Conservation (phyloP, 2,329 filamentous ascomycete species). For the Chrysosporium keratinophilum region DNA sequence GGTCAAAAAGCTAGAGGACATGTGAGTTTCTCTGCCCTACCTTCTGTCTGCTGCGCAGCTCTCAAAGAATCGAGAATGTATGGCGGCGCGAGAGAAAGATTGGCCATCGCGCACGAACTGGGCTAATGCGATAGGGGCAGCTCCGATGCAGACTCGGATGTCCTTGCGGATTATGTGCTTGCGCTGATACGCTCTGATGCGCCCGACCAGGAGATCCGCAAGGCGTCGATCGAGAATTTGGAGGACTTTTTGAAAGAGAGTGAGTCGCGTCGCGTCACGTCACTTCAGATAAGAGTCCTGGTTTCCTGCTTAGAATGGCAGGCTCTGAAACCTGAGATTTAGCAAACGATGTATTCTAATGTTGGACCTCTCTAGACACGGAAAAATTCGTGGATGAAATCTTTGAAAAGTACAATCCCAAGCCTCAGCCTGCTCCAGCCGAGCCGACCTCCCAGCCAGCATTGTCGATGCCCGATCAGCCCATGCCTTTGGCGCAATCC, state of each 20-base stretch:
- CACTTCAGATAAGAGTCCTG: background rate
- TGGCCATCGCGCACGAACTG: background rate
- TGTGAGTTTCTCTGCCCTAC: slow-evolving; percentile 32
- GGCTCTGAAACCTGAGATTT: background rate
- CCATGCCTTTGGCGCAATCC: slow-evolving; percentile 15
- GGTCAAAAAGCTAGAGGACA: slow-evolving; percentile 48
- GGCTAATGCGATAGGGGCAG: slow-evolving; percentile 26
- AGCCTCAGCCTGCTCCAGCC: slow-evolving; percentile 26
- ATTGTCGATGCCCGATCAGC: slow-evolving; percentile 17
- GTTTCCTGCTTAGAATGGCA: background rate
- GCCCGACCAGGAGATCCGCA: slow-evolving; percentile 43
- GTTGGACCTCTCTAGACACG: slow-evolving; percentile 33
- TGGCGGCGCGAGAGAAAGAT: background rate
- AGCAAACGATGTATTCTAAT: background rate
- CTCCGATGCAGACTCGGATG: slow-evolving; percentile 52
- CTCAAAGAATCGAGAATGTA: background rate
- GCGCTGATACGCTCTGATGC: slow-evolving; percentile 49
- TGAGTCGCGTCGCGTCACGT: slow-evolving; percentile 22
- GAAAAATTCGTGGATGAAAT: slow-evolving; percentile 47
- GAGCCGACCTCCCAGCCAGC: slow-evolving; percentile 20
- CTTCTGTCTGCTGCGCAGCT: background rate
- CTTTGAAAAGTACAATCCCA: slow-evolving; percentile 42
- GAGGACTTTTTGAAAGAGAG: slow-evolving; percentile 49
- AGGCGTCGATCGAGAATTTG: slow-evolving; percentile 46
- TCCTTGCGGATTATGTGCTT: slow-evolving; percentile 53